Evolutionary conservation across 2,329 filamentous ascomycete genomes (phyloP).

Genomic region (Decorospora gaudefroyi): DNA sequence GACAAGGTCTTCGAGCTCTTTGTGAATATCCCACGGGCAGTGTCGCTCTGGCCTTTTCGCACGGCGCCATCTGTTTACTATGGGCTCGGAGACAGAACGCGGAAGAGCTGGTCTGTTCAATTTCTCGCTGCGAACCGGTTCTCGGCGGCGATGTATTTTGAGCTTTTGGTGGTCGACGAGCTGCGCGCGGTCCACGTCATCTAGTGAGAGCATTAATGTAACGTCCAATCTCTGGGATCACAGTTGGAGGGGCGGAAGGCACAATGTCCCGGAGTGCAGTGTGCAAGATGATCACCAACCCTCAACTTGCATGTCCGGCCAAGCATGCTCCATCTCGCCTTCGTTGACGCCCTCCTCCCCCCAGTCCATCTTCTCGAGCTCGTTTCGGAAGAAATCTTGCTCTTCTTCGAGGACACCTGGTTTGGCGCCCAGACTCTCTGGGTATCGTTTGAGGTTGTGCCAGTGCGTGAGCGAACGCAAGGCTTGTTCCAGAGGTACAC

Average conservation of each 20-base stretch:
- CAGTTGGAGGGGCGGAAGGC: too few relatives aligned
- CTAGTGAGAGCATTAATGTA: slow-evolving; percentile 13
- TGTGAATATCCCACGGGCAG: slow-evolving; percentile 4
- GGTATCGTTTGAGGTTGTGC: slow-evolving; percentile 85
- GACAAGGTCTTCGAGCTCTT: slow-evolving; percentile 11
- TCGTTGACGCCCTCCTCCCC: slow-evolving; percentile 36
- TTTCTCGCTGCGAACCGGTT: slow-evolving; percentile 7
- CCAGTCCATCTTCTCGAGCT: slow-evolving; percentile 57
- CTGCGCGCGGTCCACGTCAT: slow-evolving; percentile 3
- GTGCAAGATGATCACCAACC: slow-evolving; percentile 32
- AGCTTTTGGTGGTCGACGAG: slow-evolving; percentile 3
- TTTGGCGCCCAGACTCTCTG: slow-evolving; percentile 69
- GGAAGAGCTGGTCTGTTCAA: slow-evolving; percentile 1
- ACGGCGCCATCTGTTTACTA: slow-evolving; percentile 3
- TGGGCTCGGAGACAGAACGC: slow-evolving; percentile 3
- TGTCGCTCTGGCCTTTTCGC: neutral
- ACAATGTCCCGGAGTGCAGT: too few relatives aligned
- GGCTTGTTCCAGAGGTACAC: slow-evolving; percentile 88
- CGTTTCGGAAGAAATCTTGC: slow-evolving; percentile 55
- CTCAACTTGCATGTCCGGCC: slow-evolving; percentile 36
- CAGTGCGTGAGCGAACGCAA: slow-evolving; percentile 89
- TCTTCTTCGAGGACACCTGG: slow-evolving; percentile 50
- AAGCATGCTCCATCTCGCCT: slow-evolving; percentile 27
- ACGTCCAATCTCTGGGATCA: neutral
- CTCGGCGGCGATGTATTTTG: slow-evolving; percentile 8